phyloP scores from a whole-genome alignment of 1,284 basidiomycete genomes.

The Heliocybe sulcata region DNA sequence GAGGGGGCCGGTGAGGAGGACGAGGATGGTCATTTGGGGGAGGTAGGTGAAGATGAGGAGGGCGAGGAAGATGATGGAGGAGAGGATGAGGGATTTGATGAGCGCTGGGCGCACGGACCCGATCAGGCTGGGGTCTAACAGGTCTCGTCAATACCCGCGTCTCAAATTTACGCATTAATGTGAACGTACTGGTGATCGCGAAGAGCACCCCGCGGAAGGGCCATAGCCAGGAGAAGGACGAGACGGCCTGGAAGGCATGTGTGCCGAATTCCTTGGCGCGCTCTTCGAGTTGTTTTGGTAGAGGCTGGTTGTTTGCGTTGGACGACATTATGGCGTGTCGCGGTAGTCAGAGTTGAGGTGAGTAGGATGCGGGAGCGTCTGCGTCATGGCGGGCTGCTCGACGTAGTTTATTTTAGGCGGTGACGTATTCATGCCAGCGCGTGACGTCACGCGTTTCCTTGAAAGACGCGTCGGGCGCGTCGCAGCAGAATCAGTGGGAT shows the following conservation, averaged over 20 bases:
- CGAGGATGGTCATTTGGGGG: slow-evolving; percentile 61
- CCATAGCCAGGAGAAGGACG: slow-evolving; percentile 25
- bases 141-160: background rate
- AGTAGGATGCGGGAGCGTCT: background rate
- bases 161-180: background rate
- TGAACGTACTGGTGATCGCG: slow-evolving; percentile 16
- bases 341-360: background rate
- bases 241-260: slow-evolving; percentile 5
- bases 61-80: slow-evolving; percentile 33
- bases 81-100: slow-evolving; percentile 29
- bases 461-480: no score
- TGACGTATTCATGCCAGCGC: no score
- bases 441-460: no score
- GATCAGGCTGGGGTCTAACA: slow-evolving; percentile 21
- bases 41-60: slow-evolving; percentile 63
- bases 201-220: slow-evolving; percentile 20
- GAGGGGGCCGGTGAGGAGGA: slow-evolving; percentile 56
- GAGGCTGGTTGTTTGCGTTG: background rate
- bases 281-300: background rate
- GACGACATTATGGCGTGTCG: background rate
- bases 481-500: no score
- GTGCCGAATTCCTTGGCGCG: background rate
- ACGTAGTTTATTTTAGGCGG: background rate
- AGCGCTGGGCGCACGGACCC: slow-evolving; percentile 30
- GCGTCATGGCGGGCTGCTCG: background rate